Conservation (phyloP, 345 rosid genomes). For the Arabis alpina region DNA sequence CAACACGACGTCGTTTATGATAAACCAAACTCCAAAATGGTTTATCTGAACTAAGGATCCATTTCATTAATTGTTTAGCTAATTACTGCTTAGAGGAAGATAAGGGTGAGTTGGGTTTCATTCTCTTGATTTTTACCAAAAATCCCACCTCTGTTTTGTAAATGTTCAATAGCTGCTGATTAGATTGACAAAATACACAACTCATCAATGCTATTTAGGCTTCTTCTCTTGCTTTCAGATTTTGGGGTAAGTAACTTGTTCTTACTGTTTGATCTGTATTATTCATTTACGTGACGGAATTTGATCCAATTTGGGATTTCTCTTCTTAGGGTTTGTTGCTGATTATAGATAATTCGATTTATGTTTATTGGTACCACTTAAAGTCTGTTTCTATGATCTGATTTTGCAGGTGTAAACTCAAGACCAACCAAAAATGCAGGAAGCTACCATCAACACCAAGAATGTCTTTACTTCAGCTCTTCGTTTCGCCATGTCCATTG, state of each 20-base stretch:
- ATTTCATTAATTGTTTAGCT: too few relatives aligned
- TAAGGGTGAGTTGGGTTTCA: too few relatives aligned
- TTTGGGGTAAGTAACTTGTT: not conserved
- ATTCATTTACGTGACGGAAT: not conserved
- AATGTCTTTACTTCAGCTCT: constrained; percentile 77
- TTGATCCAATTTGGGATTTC: constrained; percentile 7
- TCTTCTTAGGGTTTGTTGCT: constrained; percentile 13
- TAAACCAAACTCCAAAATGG: constrained; percentile 3
- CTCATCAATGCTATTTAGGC: constrained; percentile 2
- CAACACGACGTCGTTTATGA: not conserved
- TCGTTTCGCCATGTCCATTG: constrained; percentile 70
- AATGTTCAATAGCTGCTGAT: constrained; percentile 8
- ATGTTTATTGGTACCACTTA: not conserved
- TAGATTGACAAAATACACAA: constrained; percentile 12
- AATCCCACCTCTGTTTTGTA: not conserved
- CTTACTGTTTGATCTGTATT: not conserved
- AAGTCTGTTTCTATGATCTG: constrained; percentile 2
- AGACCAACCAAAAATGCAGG: constrained; percentile 61
- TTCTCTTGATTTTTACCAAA: not conserved
- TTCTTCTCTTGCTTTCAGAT: constrained; percentile 9
- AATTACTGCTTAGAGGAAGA: not conserved
- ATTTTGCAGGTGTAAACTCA: constrained; percentile 20
- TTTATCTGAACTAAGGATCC: too few relatives aligned
- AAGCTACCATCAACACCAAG: constrained; percentile 59
- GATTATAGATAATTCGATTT: constrained; percentile 2